Evolutionary conservation across 805 yeast species (phyloP).

Genomic region (Starmerella scarabaei): DNA sequence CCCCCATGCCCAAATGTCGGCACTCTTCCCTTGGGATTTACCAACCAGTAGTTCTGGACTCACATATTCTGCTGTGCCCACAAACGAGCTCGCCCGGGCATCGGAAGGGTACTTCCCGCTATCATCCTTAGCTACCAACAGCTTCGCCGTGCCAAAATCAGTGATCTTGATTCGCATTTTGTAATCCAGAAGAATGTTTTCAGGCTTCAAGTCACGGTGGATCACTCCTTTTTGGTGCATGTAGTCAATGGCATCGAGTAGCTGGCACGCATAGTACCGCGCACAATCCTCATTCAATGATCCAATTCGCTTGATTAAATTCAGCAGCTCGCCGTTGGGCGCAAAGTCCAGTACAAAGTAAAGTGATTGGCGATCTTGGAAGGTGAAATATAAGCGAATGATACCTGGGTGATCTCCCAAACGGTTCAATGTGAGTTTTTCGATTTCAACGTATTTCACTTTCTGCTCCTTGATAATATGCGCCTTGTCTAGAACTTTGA

Average conservation of each 20-base stretch:
- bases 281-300: constrained; percentile 63
- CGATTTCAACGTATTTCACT: constrained; percentile 90
- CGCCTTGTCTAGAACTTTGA: constrained; percentile 78
- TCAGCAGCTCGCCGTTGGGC: constrained; percentile 82
- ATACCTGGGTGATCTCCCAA: constrained; percentile 92
- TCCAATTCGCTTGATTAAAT: constrained; percentile 52
- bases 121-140: constrained; percentile 33
- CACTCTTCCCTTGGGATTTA: constrained; percentile 68
- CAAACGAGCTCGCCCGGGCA: constrained; percentile 51
- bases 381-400: constrained; percentile 80
- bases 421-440: constrained; percentile 75
- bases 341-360: constrained; percentile 92
- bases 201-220: constrained; percentile 92
- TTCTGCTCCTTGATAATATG: constrained; percentile 92
- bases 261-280: constrained; percentile 69
- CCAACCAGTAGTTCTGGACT: constrained; percentile 75
- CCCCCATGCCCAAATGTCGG: constrained; percentile 92
- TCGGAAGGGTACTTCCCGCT: constrained; percentile 27
- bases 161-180: constrained; percentile 85
- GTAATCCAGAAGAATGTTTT: constrained; percentile 70
- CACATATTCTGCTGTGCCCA: constrained; percentile 95
- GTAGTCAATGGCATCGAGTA: constrained; percentile 80
- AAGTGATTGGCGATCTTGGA: constrained; percentile 77
- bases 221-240: constrained; percentile 83
- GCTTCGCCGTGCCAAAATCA: constrained; percentile 96